phyloP scores from a whole-genome alignment of 129 eudicot species.

The Logfia minima region DNA sequence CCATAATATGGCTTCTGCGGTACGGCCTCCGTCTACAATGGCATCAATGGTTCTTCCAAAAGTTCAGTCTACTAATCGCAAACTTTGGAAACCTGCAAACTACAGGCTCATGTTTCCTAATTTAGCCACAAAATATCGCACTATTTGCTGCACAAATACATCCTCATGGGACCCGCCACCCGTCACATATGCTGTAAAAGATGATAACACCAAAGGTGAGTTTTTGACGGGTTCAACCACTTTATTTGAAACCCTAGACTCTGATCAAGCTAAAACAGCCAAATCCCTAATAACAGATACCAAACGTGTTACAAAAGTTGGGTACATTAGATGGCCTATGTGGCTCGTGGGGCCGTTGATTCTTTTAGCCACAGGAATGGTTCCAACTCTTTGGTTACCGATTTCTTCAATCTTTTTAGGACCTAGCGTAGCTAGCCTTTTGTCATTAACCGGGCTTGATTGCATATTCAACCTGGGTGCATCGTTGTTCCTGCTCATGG shows the following conservation, averaged over 20 bases:
- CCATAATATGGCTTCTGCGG: slow-evolving; percentile 47
- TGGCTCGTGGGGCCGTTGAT: slow-evolving; percentile 82
- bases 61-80: slow-evolving; percentile 35
- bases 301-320: slow-evolving; percentile 34
- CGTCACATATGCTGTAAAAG: slow-evolving; percentile 49
- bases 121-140: slow-evolving; percentile 18
- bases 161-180: slow-evolving; percentile 88
- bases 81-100: slow-evolving; percentile 37
- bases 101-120: slow-evolving; percentile 29
- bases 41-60: slow-evolving; percentile 30
- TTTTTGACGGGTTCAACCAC: slow-evolving; percentile 39
- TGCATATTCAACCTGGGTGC: slow-evolving; percentile 93
- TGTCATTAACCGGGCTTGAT: slow-evolving; percentile 82
- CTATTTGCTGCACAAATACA: slow-evolving; percentile 49
- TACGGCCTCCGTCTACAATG: slow-evolving; percentile 43
- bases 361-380: slow-evolving; percentile 84
- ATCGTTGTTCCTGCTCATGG: slow-evolving; percentile 79
- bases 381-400: slow-evolving; percentile 90
- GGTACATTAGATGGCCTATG: slow-evolving; percentile 70
- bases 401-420: slow-evolving; percentile 82
- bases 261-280: slow-evolving; percentile 38
- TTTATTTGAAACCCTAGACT: slow-evolving; percentile 56
- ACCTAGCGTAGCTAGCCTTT: slow-evolving; percentile 83
- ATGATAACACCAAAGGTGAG: slow-evolving; percentile 43
- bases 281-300: slow-evolving; percentile 31